These are phyloP conservation scores for Elsinoe fawcettii DNA, from an alignment of 2,329 filamentous ascomycete species.

Conservation along the genomic window DNA sequence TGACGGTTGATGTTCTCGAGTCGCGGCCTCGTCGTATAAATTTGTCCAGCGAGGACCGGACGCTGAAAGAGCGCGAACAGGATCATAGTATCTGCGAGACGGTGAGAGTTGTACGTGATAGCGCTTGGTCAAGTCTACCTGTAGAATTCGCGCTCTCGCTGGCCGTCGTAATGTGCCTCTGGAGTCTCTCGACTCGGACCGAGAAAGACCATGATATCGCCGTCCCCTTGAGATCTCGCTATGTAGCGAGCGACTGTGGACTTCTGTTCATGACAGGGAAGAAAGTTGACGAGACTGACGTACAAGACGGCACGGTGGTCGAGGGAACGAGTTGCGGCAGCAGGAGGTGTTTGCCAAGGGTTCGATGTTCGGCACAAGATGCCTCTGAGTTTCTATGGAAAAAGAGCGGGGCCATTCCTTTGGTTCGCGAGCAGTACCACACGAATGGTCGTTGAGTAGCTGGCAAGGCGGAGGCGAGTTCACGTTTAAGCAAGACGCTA, in stretches of 20 bases:
- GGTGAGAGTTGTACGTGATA: conserved; percentile 22
- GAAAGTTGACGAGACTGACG: background rate
- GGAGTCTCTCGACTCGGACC: background rate
- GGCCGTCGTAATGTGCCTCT: conserved; percentile 14
- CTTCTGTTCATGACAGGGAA: background rate
- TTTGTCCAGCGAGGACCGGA: conserved; percentile 16
- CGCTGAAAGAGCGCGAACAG: conserved; percentile 18
- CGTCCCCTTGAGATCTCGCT: background rate
- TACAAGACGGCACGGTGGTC: background rate
- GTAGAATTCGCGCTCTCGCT: conserved; percentile 21
- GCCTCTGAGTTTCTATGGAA: background rate
- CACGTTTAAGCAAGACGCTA: background rate
- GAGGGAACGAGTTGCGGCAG: background rate
- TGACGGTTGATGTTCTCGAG: conserved; percentile 7
- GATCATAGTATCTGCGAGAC: conserved; percentile 23
- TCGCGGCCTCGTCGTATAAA: conserved; percentile 13
- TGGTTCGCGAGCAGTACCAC: background rate
- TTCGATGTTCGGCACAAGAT: conserved; percentile 1
- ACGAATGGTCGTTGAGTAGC: background rate
- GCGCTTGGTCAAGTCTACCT: conserved; percentile 22
- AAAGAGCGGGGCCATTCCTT: background rate
- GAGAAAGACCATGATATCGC: background rate
- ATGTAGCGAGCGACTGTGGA: background rate
- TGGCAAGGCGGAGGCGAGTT: background rate
- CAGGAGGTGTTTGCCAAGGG: background rate